A percentile compares a stretch with the other conserved stretches of the same genome.
Evolutionary conservation across 441 rosid species (phyloP).

Genomic region (Erodium moschatum): DNA sequence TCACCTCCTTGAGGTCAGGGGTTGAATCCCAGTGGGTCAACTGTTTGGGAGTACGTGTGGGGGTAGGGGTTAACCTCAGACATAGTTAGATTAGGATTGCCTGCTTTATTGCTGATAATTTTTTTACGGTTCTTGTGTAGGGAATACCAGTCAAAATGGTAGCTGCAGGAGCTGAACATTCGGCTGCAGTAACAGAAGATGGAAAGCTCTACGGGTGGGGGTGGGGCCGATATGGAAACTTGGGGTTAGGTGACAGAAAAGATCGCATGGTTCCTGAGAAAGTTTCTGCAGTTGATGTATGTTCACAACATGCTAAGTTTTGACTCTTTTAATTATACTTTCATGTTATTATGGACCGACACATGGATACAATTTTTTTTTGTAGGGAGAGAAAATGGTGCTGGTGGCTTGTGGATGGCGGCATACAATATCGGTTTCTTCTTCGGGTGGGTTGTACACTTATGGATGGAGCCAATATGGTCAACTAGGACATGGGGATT

Average conservation of each 20-base stretch:
- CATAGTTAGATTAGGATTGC: no score
- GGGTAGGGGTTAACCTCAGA: no score
- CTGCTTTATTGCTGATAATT: no score
- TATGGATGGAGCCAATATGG: constrained; percentile 99
- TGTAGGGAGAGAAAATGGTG: constrained; percentile 76
- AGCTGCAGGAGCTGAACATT: constrained; percentile 99
- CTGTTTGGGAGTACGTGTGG: no score
- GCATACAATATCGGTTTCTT: constrained; percentile 79
- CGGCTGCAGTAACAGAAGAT: constrained; percentile 85
- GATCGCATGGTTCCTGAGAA: constrained; percentile 86
- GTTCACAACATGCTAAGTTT: constrained; percentile 24
- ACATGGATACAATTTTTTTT: not conserved
- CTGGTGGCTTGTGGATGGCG: constrained; percentile 99
- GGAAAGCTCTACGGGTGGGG: constrained; percentile 99
- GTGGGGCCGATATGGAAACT: constrained; percentile 93
- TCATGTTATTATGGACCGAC: constrained; percentile 4
- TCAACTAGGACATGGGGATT: constrained; percentile 96
- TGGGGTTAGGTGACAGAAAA: constrained; percentile 90
- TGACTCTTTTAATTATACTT: constrained; percentile 10
- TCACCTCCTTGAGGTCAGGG: no score
- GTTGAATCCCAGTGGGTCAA: no score
- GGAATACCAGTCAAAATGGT: constrained; percentile 76
- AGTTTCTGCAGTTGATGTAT: constrained; percentile 53
- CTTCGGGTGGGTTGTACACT: constrained; percentile 69
- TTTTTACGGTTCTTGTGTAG: no score